These are phyloP conservation scores for Santalum album DNA, from an alignment of 164 flowering plant species.

Conservation along the genomic window DNA sequence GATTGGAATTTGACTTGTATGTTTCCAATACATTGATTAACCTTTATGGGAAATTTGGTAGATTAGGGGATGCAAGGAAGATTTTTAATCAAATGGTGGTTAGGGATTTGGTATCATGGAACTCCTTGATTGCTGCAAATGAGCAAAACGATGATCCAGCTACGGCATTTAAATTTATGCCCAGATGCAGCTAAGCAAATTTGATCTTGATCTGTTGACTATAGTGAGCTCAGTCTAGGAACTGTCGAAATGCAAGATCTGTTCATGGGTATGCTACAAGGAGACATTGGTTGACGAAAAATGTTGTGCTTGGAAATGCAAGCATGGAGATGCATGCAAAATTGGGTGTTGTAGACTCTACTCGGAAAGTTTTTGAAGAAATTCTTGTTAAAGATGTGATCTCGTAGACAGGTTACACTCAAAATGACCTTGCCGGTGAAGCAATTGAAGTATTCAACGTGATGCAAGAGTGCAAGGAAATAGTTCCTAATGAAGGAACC, in stretches of 20 bases:
- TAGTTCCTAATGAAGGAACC: conserved; percentile 46
- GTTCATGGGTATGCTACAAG: no score
- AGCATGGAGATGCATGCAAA: conserved; percentile 66
- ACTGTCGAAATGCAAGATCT: conserved; percentile 26
- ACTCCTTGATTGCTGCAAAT: no score
- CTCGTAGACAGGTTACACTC: conserved; percentile 66
- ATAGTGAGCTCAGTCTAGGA: conserved; percentile 46
- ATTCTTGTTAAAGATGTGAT: conserved; percentile 42
- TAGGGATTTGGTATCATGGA: no score
- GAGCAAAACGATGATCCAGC: conserved; percentile 42
- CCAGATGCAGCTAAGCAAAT: conserved; percentile 35
- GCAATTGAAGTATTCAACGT: no score
- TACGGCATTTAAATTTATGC: conserved; percentile 26
- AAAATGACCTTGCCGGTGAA: conserved; percentile 62
- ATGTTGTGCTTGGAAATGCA: conserved; percentile 48
- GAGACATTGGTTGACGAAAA: conserved; percentile 32
- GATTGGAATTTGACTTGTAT: conserved; percentile 40
- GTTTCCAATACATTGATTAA: no score
- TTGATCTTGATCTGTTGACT: conserved; percentile 45
- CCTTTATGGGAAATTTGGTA: no score
- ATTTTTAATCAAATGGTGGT: no score
- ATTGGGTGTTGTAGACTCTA: conserved; percentile 34
- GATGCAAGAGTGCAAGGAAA: conserved; percentile 29
- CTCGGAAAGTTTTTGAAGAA: conserved; percentile 34
- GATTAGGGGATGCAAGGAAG: no score